phyloP scores from a whole-genome alignment of 768 basidiomycete species.

The Hemileccinum rubropunctum region DNA sequence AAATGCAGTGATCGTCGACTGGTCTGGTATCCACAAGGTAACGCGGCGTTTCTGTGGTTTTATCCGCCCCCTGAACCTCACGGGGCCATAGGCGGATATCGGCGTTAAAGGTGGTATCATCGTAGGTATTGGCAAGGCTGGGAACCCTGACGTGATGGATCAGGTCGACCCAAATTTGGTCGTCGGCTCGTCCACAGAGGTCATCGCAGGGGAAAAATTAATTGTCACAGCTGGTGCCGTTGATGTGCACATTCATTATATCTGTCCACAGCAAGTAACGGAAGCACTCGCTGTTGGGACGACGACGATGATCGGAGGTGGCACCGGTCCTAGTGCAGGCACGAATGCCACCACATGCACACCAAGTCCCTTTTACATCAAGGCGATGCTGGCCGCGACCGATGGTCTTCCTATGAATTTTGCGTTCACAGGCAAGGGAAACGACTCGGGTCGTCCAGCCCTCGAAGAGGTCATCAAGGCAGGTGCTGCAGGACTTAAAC shows the following conservation, averaged over 20 bases:
- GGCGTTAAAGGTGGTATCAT: constrained; percentile 85
- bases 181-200: constrained; percentile 91
- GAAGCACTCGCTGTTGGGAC: constrained; percentile 84
- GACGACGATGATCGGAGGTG: constrained; percentile 95
- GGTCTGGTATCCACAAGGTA: constrained; percentile 94
- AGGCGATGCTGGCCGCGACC: constrained; percentile 87
- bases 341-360: constrained; percentile 94
- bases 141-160: constrained; percentile 93
- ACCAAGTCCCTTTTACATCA: constrained; percentile 84
- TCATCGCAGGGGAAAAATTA: constrained; percentile 92
- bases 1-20: constrained; percentile 92
- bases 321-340: constrained; percentile 89
- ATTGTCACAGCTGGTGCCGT: constrained; percentile 93
- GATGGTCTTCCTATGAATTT: constrained; percentile 91
- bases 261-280: constrained; percentile 88
- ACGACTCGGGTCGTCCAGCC: constrained; percentile 74
- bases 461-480: constrained; percentile 80
- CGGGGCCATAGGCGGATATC: constrained; percentile 75
- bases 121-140: constrained; percentile 91
- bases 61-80: constrained; percentile 1
- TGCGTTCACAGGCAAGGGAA: constrained; percentile 95
- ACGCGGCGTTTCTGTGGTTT: not conserved
- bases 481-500: constrained; percentile 86
- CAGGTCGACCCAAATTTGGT: constrained; percentile 68
- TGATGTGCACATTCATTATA: constrained; percentile 92